Evolutionary conservation across 2,329 filamentous ascomycete species (phyloP), one percentile per base, ranked within the genome.

Genomic region (Malbranchea zuffiana): DNA sequence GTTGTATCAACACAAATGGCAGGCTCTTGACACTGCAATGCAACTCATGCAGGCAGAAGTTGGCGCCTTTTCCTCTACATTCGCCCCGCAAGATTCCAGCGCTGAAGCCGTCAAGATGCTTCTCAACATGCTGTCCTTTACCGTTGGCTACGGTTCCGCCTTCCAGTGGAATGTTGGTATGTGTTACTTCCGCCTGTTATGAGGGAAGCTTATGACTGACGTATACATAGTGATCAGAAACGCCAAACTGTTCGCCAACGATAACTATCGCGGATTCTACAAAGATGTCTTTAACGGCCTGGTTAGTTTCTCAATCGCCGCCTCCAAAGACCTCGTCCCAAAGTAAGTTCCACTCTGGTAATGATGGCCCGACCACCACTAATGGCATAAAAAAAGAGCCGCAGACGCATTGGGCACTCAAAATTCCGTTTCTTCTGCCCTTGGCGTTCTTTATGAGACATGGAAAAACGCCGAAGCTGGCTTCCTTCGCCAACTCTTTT

Each of bases 151-250:
- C 12, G 29, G 12, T 18, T 32, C 29, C 5, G 12, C 29, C 3
- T 32, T 32, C 29, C 29, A 32, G 17, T 34, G 32, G 32, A 34
- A 34, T 25, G 20, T 34, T 34, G 12, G 32, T 34, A 25, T 21
- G 32, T 24, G 11, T 27, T 13, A 5, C 15, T 27, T 11, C 25
- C 7, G 7, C 25, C 15, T 27, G 3, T 13, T 11, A 7, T n/a
- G 15, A 4, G 3, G 25, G n/a, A 4, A 5, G 5, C 15, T 3
- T 27, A n/a, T 8, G 15, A 27, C 25, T 27, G 15, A 32, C 12
- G n/a, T 32, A 11, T 16, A 4, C n/a, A 32, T 16, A 32, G 29
- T 32, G 12, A 34, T 34, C 7, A 34, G 24, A 24, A 23, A 25
- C n/a, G 16, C 16, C 24, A 34, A 34, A 23, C 12, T 34, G n/a